These are phyloP conservation scores for Torulaspora quercuum DNA, from an alignment of 805 yeast species.

Conservation along the genomic window DNA sequence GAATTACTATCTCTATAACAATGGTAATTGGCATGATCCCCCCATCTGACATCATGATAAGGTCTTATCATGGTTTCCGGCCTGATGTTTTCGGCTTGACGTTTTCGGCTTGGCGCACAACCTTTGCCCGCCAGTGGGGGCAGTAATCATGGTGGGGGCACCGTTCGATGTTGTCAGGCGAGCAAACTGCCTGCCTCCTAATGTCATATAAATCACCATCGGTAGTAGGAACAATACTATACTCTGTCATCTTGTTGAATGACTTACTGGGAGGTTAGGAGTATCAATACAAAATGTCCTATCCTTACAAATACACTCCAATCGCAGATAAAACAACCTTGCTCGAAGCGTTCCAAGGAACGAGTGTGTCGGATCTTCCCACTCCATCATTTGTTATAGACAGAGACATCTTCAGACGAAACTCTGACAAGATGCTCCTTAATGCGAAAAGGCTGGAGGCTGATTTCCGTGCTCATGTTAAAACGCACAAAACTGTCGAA, in stretches of 20 bases:
- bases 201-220: no score
- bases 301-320: constrained; percentile 12
- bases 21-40: no score
- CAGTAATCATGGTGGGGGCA: constrained; percentile 1
- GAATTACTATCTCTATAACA: no score
- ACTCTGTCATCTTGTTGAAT: no score
- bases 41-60: no score
- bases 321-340: constrained; percentile 14
- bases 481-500: constrained; percentile 8
- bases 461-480: constrained; percentile 12
- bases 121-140: not conserved
- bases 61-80: not conserved
- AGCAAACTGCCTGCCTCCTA: no score
- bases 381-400: constrained; percentile 60
- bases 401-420: constrained; percentile 38
- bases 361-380: constrained; percentile 45
- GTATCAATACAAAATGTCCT: constrained; percentile 7
- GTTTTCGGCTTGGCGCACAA: no score
- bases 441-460: constrained; percentile 37
- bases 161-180: no score
- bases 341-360: constrained; percentile 40
- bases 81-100: no score
- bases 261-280: no score
- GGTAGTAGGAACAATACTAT: no score
- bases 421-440: constrained; percentile 46